Base-by-base conservation (phyloP, 75 land plant genomes). In the Chamaecyparis obtusa region DNA sequence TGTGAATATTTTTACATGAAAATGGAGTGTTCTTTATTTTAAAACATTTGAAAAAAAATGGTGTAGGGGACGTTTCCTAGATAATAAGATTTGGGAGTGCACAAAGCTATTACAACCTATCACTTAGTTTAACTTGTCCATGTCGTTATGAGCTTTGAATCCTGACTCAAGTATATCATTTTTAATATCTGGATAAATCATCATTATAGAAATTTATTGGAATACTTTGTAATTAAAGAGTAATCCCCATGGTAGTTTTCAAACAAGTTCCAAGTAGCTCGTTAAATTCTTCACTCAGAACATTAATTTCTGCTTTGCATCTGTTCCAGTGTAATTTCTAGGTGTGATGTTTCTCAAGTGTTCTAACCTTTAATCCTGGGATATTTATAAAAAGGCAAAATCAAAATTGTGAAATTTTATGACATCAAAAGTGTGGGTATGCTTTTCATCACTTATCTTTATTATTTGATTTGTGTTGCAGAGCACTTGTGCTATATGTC, bases 401-500 rank as follows among this genome's bases (percentile, higher is more conserved):
- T 10, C 46, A 46, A 41, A 46, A 46, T 81, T 39, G 13, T 44
- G 3, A 10, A 44, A 5, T 44, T n/a, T 81, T n/a, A 46, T n/a
- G 48, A 81, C 33, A 44, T 44, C 27, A 44, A 3, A 81, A 81
- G 48, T 37, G 36, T 72, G 37, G 74, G 43, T 69, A 79, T 82
- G 72, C 7, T 0, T 16, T 71, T 35, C 36, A 30, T 67, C 60
- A 41, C 10, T 86, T 44, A 32, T 60, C 8, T 80, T 32, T 64
- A 32, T 37, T 48, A 30, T 86, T 10, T 69, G 37, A 85, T 86
- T 85, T 89, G 2, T 84, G 35, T 64, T 88, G 89, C 95, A 96
- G 97, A 93, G 86, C 74, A 83, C 90, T 54, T 96, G 98, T 77
- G 92, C 97, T n/a, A 92, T 96, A 79, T 96, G 98, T 84, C 82